These are phyloP conservation scores for Diaporthe sp. DNA, from an alignment of 2,329 filamentous ascomycete species.

Conservation along the genomic window DNA sequence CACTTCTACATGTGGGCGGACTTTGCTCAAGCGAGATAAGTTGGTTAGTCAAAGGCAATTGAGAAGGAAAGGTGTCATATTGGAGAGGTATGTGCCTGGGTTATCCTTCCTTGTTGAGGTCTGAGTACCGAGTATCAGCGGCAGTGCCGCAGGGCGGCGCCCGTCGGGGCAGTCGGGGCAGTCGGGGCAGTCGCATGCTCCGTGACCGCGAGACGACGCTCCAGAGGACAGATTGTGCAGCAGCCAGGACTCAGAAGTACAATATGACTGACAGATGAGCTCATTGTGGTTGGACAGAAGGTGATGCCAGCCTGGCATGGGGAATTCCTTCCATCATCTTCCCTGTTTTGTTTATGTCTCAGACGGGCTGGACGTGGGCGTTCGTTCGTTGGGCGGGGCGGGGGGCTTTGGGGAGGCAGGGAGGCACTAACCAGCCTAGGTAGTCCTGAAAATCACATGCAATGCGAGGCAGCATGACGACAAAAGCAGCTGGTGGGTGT, in stretches of 20 bases:
- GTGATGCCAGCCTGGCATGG: no score
- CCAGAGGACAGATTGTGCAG: background rate
- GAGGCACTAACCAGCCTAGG: background rate
- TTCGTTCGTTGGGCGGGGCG: slow-evolving; percentile 20
- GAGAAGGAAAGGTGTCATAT: background rate
- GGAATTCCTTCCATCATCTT: background rate
- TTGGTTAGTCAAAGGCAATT: background rate
- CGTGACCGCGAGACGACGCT: background rate
- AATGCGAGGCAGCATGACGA: slow-evolving; percentile 26
- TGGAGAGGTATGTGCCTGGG: background rate
- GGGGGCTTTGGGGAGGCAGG: background rate
- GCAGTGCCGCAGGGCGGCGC: background rate
- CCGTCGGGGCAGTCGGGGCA: background rate
- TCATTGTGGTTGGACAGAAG: slow-evolving; percentile 3
- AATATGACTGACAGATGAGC: slow-evolving; percentile 9
- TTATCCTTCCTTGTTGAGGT: background rate
- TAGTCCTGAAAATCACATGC: slow-evolving; percentile 27
- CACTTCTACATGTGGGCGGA: background rate
- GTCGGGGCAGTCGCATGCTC: background rate
- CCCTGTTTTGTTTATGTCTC: slow-evolving; percentile 23
- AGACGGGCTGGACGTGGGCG: background rate
- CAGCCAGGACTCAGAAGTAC: no score
- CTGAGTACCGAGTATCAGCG: background rate
- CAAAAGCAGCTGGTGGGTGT: slow-evolving; percentile 17
- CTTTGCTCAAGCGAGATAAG: background rate